phyloP scores from a whole-genome alignment of 148 eudicot genomes.

The Gaultheria prostrata region DNA sequence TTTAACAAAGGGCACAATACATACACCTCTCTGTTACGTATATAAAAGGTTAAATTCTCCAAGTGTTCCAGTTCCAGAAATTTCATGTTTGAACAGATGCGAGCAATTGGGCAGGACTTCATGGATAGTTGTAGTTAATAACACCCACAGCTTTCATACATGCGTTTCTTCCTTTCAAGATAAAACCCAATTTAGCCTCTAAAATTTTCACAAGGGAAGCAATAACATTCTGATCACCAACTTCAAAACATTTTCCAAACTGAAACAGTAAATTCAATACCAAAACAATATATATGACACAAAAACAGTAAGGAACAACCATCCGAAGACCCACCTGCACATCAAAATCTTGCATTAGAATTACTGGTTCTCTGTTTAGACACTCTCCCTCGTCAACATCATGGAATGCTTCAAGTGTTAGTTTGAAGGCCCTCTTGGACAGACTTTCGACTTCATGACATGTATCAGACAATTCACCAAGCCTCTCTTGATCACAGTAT shows the following conservation, averaged over 20 bases:
- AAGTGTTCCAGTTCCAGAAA: background rate
- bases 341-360: constrained; percentile 74
- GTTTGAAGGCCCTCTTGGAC: constrained; percentile 30
- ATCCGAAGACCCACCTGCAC: constrained; percentile 62
- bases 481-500: constrained; percentile 21
- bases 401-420: constrained; percentile 37
- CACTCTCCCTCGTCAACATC: constrained; percentile 49
- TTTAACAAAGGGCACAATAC: background rate
- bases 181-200: background rate
- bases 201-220: background rate
- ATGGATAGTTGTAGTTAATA: background rate
- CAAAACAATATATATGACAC: background rate
- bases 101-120: background rate
- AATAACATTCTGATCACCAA: background rate
- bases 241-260: background rate
- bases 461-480: constrained; percentile 14
- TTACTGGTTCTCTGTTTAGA: constrained; percentile 54
- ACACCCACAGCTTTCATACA: background rate
- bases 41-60: background rate
- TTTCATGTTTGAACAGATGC: background rate
- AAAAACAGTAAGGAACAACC: background rate
- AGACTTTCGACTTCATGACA: constrained; percentile 30
- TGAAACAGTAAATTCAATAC: background rate
- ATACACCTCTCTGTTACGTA: background rate
- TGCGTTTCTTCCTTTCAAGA: background rate